Percentiles rank a stretch among this genome's conserved stretches.
Evolutionary conservation across 2,329 filamentous ascomycete species (phyloP).

Genomic region (Verticillium klebahnii): DNA sequence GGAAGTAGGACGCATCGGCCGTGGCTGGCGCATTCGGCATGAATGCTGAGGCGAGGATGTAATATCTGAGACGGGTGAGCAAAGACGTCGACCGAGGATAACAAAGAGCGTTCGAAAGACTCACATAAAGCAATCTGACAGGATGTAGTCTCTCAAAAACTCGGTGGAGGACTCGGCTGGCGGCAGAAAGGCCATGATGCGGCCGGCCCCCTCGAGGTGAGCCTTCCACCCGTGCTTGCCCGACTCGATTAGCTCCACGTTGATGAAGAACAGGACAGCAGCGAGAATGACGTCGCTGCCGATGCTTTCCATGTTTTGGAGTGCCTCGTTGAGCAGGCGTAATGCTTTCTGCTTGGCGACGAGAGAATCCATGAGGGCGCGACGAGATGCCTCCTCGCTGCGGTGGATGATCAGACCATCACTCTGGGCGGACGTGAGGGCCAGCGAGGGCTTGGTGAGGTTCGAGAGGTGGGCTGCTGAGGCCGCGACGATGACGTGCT

Average conservation of each 20-base stretch:
- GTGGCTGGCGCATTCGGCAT: slow-evolving; percentile 24
- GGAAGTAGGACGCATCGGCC: slow-evolving; percentile 25
- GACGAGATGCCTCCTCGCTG: slow-evolving; percentile 16
- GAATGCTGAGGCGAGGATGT: slow-evolving; percentile 41
- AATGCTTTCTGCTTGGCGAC: slow-evolving; percentile 41
- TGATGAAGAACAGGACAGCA: slow-evolving; percentile 44
- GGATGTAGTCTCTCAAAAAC: slow-evolving; percentile 36
- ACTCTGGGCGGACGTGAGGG: slow-evolving; percentile 9
- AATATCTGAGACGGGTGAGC: slow-evolving; percentile 28
- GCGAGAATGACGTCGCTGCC: slow-evolving; percentile 37
- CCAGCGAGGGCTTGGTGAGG: slow-evolving; percentile 27
- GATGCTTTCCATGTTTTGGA: slow-evolving; percentile 30
- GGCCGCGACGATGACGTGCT: slow-evolving; percentile 42
- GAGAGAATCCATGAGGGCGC: slow-evolving; percentile 37
- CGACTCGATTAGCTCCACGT: slow-evolving; percentile 45
- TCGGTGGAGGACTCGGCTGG: slow-evolving; percentile 26
- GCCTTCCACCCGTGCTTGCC: slow-evolving; percentile 42
- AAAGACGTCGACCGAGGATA: not conserved
- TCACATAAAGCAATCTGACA: slow-evolving; percentile 43
- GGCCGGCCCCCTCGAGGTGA: slow-evolving; percentile 40
- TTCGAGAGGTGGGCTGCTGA: slow-evolving; percentile 45
- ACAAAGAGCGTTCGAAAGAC: slow-evolving; percentile 7
- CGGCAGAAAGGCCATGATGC: slow-evolving; percentile 36
- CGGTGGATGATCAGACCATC: slow-evolving; percentile 3
- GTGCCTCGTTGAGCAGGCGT: slow-evolving; percentile 32